Base-by-base conservation (phyloP, 2,329 filamentous ascomycete species). In the Clonostachys sp. region DNA sequence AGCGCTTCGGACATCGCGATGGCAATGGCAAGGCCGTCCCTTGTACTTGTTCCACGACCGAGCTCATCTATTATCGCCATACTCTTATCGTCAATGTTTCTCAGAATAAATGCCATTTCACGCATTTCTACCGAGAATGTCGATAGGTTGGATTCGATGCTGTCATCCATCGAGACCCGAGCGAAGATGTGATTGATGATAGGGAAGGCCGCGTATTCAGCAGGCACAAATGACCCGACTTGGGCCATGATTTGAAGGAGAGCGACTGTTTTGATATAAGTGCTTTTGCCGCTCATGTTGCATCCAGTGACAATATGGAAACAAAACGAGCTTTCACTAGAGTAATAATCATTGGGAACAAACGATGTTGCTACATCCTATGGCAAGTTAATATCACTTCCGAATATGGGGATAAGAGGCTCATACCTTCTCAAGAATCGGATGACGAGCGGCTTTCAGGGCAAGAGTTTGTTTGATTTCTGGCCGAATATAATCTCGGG, bases 251-350 rank as follows among this genome's bases (percentile, higher is more conserved):
- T 83, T 41, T 87, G 83, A 60, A 95, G 81, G 34, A 99, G 71
- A 1, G 92, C 89, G 20, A 95, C 75, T 2, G 87, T 86, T 44
- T 90, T 83, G 52, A 97, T 96, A 59, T 96, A 97, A 0, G 91
- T 99, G 53, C 88, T 95, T 64, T 97, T 99, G 1, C 91, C 94
- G 56, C 90, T 95, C 94, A 99, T 99, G 57, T 99, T 99, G 63
- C 89, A 95, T 5, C 94, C 92, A 0, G 92, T 97, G 52, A 99
- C 85, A 51, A 97, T 87, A 54, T 97, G 91, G 58, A 96, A 95
- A 2, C 91, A 83, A 35, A 84, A 83, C 50, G 92, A 84, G 34
- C 86, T 78, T 4, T 89, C 86, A 4, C 89, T 86, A 2, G 47
- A 34, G 57, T 91, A 97, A 30, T 91, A 88, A 58, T 97, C 91